Evolutionary conservation across 2,329 filamentous ascomycete genomes (phyloP).

Genomic region (Pseudogymnoascus sp.): DNA sequence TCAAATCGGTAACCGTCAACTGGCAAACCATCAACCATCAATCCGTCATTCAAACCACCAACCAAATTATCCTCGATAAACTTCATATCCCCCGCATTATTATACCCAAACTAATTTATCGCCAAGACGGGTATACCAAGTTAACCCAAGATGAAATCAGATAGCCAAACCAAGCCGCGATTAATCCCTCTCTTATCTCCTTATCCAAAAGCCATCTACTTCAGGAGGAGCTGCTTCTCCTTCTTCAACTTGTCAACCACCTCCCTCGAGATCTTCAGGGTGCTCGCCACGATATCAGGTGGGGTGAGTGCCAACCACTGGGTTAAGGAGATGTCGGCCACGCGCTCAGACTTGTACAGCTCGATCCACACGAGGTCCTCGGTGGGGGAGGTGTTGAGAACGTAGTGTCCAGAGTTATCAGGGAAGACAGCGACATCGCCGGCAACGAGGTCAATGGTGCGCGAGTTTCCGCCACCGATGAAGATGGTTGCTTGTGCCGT

Average conservation of each 20-base stretch:
- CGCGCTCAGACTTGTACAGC: conserved; percentile 59
- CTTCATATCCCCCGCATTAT: neutral
- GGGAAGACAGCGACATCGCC: conserved; percentile 64
- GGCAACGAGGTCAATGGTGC: conserved; percentile 58
- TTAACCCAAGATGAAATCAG: neutral
- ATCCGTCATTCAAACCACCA: neutral
- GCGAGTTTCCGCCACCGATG: conserved; percentile 49
- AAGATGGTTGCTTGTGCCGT: conserved; percentile 55
- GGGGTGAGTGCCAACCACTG: conserved; percentile 65
- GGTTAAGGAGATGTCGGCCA: conserved; percentile 56
- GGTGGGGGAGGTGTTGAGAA: conserved; percentile 57
- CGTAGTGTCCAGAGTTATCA: conserved; percentile 59
- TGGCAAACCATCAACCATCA: neutral
- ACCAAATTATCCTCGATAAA: neutral
- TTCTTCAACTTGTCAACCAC: conserved; percentile 51
- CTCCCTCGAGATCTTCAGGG: conserved; percentile 48
- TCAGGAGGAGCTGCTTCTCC: conserved; percentile 52
- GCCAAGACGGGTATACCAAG: neutral
- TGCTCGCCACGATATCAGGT: conserved; percentile 50
- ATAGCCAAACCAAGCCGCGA: neutral
- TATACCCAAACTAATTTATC: neutral
- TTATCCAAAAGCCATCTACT: conserved; percentile 14
- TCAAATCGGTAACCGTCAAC: neutral
- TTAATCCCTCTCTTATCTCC: neutral
- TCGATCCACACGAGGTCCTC: conserved; percentile 61